phyloP scores from a whole-genome alignment of 192 early-diverging fungal genomes.

The Piromyces finnis region DNA sequence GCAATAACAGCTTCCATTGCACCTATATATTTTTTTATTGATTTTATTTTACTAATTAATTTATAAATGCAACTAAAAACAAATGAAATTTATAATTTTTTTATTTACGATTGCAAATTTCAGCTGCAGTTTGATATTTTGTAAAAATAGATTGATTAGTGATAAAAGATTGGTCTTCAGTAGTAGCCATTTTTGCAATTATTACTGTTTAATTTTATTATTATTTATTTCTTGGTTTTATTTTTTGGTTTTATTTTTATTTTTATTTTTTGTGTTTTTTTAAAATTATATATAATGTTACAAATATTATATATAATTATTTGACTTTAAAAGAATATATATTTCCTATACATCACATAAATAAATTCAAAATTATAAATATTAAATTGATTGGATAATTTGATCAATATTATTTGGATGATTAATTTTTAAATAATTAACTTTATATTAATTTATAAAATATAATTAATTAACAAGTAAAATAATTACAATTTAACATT shows the following conservation, averaged over 20 bases:
- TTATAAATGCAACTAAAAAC: no score
- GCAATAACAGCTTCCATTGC: constrained; percentile 50
- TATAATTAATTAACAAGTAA: no score
- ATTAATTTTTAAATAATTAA: no score
- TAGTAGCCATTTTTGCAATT: neutral
- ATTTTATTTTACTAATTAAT: no score
- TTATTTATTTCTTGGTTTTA: neutral
- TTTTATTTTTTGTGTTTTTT: no score
- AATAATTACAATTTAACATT: no score
- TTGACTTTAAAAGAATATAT: neutral
- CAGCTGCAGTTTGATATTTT: constrained; percentile 85
- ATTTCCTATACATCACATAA: neutral
- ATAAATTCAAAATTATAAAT: neutral
- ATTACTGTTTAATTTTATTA: neutral
- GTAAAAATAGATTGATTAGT: constrained; percentile 57
- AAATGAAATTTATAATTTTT: no score
- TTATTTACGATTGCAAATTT: constrained; percentile 62
- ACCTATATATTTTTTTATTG: constrained; percentile 16
- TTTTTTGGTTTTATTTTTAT: neutral
- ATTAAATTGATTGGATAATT: neutral
- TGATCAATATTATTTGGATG: neutral
- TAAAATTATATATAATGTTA: neutral
- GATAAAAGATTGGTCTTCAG: constrained; percentile 13
- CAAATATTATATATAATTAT: neutral
- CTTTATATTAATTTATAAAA: no score